Base-by-base conservation (phyloP, 1,284 basidiomycete genomes). In the Cutaneotrichosporon sp. region DNA sequence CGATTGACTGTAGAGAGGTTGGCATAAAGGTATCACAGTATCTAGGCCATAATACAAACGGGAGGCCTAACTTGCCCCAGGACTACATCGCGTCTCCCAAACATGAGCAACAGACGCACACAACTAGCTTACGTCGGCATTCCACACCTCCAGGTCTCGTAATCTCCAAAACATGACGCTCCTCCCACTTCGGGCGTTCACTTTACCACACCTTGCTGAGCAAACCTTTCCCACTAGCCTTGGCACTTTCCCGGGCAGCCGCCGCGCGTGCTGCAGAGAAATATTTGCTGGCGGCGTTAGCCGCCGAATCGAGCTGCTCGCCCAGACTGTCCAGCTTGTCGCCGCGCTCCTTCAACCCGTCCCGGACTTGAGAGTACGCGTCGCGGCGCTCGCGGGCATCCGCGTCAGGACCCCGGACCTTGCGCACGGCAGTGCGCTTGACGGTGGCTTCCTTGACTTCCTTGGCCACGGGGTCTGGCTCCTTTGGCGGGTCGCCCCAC, bases 191-290 rank as follows among this genome's bases (percentile, higher is more conserved):
- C 19, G 26, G 8, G 41, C 27, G 16, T 19, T 19, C 12, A 7
- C 26, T n/a, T 27, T 44, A 44, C 42, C 42, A 37, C 19, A 39
- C 11, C 46, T 33, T 39, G 14, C 22, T 32, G 12, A 49, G 24
- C n/a, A 49, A 24, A 5, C 46, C 37, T 14, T 25, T 29, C 12
- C 26, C 46, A n/a, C 24, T 31, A 8, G 20, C 61, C 64, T 74
- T 75, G 8, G 70, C 74, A 5, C 66, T 55, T 54, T 75, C 71
- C 52, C 73, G 73, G 55, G 70, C 56, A 59, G 71, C 75, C 3
- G 67, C 45, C 31, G 70, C 71, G 48, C 62, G 61, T 5, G 74
- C 74, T 38, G 67, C 63, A 20, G 49, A 61, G 16, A 69, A 51
- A 49, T 71, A 71, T 37, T 66, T 63, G 2, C 55, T 51, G 2